These are phyloP conservation scores for Phytopythium helicoides DNA, from an alignment of 352 stramenopile species.

Conservation along the genomic window DNA sequence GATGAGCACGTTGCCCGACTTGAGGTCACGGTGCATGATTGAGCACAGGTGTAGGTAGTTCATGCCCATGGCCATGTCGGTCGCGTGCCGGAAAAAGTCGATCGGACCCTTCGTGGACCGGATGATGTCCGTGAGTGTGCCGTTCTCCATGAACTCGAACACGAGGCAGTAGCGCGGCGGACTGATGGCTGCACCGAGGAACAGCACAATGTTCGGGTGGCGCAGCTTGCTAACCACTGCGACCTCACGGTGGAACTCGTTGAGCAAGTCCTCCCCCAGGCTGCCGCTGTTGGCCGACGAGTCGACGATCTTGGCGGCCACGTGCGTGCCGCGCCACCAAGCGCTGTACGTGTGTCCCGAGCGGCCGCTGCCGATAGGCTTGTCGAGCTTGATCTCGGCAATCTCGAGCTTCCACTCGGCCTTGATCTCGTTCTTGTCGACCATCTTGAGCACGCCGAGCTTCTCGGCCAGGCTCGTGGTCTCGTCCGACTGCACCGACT, in stretches of 20 bases:
- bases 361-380: slow-evolving; percentile 61
- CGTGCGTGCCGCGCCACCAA: slow-evolving; percentile 76
- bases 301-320: slow-evolving; percentile 80
- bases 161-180: slow-evolving; percentile 82
- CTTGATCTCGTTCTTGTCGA: slow-evolving; percentile 86
- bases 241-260: slow-evolving; percentile 85
- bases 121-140: slow-evolving; percentile 83
- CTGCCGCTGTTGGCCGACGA: slow-evolving; percentile 62
- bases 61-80: slow-evolving; percentile 89
- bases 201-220: slow-evolving; percentile 86
- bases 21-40: slow-evolving; percentile 95
- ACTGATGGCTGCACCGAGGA: slow-evolving; percentile 74
- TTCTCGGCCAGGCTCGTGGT: slow-evolving; percentile 58
- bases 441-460: slow-evolving; percentile 73
- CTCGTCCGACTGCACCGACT: slow-evolving; percentile 14
- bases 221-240: slow-evolving; percentile 83
- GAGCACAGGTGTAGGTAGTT: slow-evolving; percentile 94
- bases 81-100: slow-evolving; percentile 78
- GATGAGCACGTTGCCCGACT: slow-evolving; percentile 94
- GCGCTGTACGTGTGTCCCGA: slow-evolving; percentile 81
- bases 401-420: slow-evolving; percentile 80
- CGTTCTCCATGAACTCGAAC: slow-evolving; percentile 89
- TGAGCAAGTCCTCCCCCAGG: slow-evolving; percentile 75
- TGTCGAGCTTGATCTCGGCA: slow-evolving; percentile 68
- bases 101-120: slow-evolving; percentile 58